A percentile compares a stretch with the other conserved stretches of the same genome.
phyloP scores from a whole-genome alignment of 2,329 filamentous ascomycete species.

The Raffaelea arxii region DNA sequence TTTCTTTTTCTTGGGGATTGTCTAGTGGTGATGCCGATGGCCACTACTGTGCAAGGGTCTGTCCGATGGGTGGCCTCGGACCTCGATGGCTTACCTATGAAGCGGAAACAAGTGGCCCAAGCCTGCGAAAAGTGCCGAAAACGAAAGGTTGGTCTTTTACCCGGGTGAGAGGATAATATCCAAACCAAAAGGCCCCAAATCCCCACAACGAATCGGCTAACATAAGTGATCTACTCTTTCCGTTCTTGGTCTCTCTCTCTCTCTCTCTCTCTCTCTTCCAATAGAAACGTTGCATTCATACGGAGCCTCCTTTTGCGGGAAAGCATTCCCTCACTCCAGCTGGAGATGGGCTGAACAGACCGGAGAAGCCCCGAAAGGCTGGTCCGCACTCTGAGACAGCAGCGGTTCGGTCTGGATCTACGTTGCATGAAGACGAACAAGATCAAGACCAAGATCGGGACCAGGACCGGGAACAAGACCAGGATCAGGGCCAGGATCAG shows the following conservation, averaged over 20 bases:
- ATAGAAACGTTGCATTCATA: not conserved
- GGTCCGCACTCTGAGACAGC: no score
- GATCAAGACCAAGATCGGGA: no score
- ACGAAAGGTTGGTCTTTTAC: slow-evolving; percentile 34
- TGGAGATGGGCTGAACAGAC: slow-evolving; percentile 6
- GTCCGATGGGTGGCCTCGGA: slow-evolving; percentile 51
- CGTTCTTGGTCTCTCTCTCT: no score
- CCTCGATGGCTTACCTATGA: slow-evolving; percentile 42
- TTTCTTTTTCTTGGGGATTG: no score
- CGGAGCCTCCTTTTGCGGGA: not conserved
- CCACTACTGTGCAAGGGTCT: slow-evolving; percentile 2
- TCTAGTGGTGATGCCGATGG: no score
- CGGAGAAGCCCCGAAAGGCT: not conserved
- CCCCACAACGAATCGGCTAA: no score
- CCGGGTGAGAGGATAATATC: no score
- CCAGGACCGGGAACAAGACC: not conserved
- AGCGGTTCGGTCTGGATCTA: no score
- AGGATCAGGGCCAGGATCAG: not conserved
- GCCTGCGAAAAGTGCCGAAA: slow-evolving; percentile 46
- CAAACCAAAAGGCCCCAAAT: no score
- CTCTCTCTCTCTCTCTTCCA: no score
- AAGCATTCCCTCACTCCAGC: slow-evolving; percentile 13
- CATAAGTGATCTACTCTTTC: not conserved
- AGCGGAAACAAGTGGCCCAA: slow-evolving; percentile 49
- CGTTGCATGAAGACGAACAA: no score